Evolutionary conservation across 1,284 basidiomycete genomes (phyloP).

Genomic region (Leccinum subrobustum): DNA sequence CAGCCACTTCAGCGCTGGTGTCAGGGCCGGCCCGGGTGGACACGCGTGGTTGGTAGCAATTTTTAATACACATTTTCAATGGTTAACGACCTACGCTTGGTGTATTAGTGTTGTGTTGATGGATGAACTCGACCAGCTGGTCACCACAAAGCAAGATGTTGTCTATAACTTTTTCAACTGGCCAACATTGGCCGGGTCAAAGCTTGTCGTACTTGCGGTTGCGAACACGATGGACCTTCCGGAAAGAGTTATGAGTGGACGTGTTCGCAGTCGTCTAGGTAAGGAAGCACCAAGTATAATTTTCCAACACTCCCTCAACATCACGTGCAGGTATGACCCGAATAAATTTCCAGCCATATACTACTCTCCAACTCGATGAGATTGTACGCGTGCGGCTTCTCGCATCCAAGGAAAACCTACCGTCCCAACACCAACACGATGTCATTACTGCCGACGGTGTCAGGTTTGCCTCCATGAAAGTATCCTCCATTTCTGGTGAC

Average conservation of each 20-base stretch:
- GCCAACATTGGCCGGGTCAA: constrained; percentile 87
- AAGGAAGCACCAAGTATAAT: constrained; percentile 22
- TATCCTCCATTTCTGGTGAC: constrained; percentile 92
- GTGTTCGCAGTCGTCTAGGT: constrained; percentile 93
- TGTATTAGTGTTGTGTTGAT: constrained; percentile 84
- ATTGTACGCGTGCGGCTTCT: constrained; percentile 84
- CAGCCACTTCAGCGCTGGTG: constrained; percentile 56
- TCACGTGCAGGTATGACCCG: constrained; percentile 78
- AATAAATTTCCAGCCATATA: constrained; percentile 95
- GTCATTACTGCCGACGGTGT: constrained; percentile 81
- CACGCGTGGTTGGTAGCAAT: constrained; percentile 61
- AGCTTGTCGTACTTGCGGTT: constrained; percentile 93
- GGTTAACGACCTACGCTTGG: background rate
- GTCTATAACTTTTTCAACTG: constrained; percentile 99
- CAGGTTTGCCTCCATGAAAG: constrained; percentile 87
- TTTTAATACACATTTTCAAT: background rate
- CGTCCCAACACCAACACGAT: constrained; percentile 35
- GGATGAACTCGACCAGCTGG: constrained; percentile 97
- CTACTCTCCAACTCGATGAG: constrained; percentile 74
- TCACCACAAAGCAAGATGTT: constrained; percentile 95
- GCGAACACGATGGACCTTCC: constrained; percentile 99
- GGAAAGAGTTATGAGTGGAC: constrained; percentile 88
- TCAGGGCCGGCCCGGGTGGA: constrained; percentile 58
- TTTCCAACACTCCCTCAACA: constrained; percentile 3
- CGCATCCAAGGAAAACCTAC: constrained; percentile 52